Percentiles rank a stretch among this genome's conserved stretches.
These are phyloP conservation scores for Oryza longistaminata DNA, from an alignment of 176 grass and related monocot species.

Conservation along the genomic window DNA sequence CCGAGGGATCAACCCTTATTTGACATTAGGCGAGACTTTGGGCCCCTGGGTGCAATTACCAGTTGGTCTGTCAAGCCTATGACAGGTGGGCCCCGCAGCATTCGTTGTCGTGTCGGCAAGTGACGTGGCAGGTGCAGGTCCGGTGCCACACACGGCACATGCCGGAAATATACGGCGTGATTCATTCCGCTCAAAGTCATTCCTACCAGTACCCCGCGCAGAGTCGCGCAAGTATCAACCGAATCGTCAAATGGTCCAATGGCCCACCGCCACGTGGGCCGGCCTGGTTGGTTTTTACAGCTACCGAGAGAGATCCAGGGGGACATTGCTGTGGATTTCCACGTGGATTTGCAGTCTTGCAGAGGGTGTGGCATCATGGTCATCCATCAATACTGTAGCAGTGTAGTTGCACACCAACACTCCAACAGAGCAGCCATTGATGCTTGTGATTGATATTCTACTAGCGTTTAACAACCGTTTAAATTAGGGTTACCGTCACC, in stretches of 20 bases:
- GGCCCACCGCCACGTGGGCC: background rate
- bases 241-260: background rate
- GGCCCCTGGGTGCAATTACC: background rate
- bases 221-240: background rate
- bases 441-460: background rate
- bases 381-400: background rate
- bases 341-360: background rate
- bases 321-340: background rate
- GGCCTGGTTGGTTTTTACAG: background rate
- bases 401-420: too few relatives aligned
- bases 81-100: background rate
- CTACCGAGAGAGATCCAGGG: background rate
- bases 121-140: conserved; percentile 30
- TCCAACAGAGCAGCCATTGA: too few relatives aligned
- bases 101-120: background rate
- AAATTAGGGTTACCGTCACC: too few relatives aligned
- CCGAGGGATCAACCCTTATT: too few relatives aligned
- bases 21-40: background rate
- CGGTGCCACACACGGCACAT: background rate
- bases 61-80: background rate
- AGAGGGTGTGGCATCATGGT: background rate
- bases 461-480: too few relatives aligned
- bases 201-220: too few relatives aligned
- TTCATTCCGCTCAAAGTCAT: background rate
- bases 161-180: background rate